Evolutionary conservation across 164 flowering plant genomes (phyloP).

Genomic region (Platanus orientalis): DNA sequence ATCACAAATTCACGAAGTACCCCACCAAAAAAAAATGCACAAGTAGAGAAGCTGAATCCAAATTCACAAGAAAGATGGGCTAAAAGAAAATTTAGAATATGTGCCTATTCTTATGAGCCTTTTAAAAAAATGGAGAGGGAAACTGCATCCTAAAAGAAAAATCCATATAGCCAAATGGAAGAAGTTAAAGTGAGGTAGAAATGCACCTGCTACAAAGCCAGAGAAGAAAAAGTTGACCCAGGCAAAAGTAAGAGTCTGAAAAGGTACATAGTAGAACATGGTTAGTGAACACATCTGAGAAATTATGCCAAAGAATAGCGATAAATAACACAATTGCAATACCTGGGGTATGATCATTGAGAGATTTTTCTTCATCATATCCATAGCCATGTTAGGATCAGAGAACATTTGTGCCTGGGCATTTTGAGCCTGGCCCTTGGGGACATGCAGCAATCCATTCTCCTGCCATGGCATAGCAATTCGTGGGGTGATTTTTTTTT

Average conservation of each 20-base stretch:
- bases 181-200: slow-evolving; percentile 4
- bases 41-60: not conserved
- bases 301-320: not conserved
- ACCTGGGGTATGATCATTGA: slow-evolving; percentile 99
- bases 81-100: no score
- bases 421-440: slow-evolving; percentile 84
- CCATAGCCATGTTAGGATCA: slow-evolving; percentile 99
- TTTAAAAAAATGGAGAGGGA: no score
- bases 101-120: not conserved
- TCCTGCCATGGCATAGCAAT: slow-evolving; percentile 50
- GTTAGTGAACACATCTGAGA: slow-evolving; percentile 4
- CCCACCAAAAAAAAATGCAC: not conserved
- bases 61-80: not conserved
- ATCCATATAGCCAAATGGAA: not conserved
- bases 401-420: slow-evolving; percentile 97
- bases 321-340: slow-evolving; percentile 3
- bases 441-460: slow-evolving; percentile 83
- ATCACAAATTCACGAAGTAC: not conserved
- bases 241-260: slow-evolving; percentile 96
- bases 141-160: not conserved
- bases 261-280: slow-evolving; percentile 4
- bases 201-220: slow-evolving; percentile 95
- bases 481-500: no score
- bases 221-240: slow-evolving; percentile 99
- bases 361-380: slow-evolving; percentile 99